These are phyloP conservation scores for Cajanus cajan DNA, from an alignment of 306 rosid species.

Conservation along the genomic window DNA sequence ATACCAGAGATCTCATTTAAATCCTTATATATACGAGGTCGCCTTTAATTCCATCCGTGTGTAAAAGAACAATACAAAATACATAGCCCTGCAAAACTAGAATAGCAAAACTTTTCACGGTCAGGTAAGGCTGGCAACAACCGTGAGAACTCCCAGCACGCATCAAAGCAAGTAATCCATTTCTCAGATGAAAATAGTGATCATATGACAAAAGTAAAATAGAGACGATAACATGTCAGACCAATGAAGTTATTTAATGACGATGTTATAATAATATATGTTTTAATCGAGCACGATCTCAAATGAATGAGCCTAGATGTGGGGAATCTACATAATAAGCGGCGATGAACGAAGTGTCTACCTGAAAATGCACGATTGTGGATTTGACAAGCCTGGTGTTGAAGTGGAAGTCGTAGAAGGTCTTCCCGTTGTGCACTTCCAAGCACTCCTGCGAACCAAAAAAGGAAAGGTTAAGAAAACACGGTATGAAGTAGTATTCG, in stretches of 20 bases:
- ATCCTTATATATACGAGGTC: slow-evolving; percentile 14
- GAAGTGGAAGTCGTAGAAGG: slow-evolving; percentile 81
- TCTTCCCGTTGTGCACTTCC: slow-evolving; percentile 60
- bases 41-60: slow-evolving; percentile 37
- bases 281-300: background rate
- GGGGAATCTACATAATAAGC: background rate
- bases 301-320: background rate
- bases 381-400: slow-evolving; percentile 92
- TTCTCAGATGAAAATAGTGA: background rate
- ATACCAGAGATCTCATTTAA: background rate
- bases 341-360: slow-evolving; percentile 35
- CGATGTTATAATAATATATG: background rate
- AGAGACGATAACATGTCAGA: slow-evolving; percentile 1
- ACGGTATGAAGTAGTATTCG: background rate
- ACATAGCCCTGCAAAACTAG: slow-evolving; percentile 57
- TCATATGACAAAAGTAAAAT: background rate
- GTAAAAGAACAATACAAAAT: slow-evolving; percentile 32
- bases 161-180: background rate
- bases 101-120: slow-evolving; percentile 24
- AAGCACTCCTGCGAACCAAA: slow-evolving; percentile 61
- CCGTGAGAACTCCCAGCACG: background rate
- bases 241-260: background rate
- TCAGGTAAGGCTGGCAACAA: slow-evolving; percentile 18
- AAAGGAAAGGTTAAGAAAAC: background rate
- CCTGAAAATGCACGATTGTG: slow-evolving; percentile 95